Evolutionary conservation across 179 eudicot species (phyloP), one percentile per base, ranked within the genome.

Genomic region (Beta macrorhiza): DNA sequence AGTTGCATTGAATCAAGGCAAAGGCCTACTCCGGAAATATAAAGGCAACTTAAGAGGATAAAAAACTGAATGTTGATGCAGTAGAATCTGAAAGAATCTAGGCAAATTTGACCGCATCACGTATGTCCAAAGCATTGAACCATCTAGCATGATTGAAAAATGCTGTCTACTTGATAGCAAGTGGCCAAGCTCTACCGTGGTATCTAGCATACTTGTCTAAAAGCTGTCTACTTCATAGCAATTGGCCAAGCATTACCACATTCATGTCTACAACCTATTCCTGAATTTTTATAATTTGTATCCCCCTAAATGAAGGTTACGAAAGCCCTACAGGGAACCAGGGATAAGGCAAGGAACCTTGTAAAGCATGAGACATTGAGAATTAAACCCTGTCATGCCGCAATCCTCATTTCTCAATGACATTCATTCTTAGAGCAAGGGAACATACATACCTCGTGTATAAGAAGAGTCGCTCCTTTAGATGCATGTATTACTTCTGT

Each of bases 401-500:
- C 4, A n/a, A 67, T 15, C 12, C 25, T 7, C 45, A 3, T 19
- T 22, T 4, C 5, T 16, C 17, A 16, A 51, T 29, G 42, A 58
- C 56, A 42, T 8, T 14, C 15, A 47, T 14, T 29, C 3, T 20
- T 10, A 29, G 15, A 63, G 32, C 2, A 2, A 44, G 45, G n/a
- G 53, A 19, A 53, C 45, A 86, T 83, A 80, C 94, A 87, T 85
- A 80, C 98, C 97, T 93, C 98, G 51, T 93, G 94, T 85, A 93
- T 93, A 59, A 93, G 93, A 84, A 91, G 89, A 4, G 98, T 93
- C 42, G 98, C 98, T 56, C 88, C 97, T 58, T 49, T 81, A 72
- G 97, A 87, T 64, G 97, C 98, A 84, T 85, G 78, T 16, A 88
- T 81, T 57, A 90, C 80, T 78, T 88, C 90, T 32, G 83, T 82